Evolutionary conservation across 176 grass and related monocot species (phyloP).

Genomic region (Rhynchospora tenuis): DNA sequence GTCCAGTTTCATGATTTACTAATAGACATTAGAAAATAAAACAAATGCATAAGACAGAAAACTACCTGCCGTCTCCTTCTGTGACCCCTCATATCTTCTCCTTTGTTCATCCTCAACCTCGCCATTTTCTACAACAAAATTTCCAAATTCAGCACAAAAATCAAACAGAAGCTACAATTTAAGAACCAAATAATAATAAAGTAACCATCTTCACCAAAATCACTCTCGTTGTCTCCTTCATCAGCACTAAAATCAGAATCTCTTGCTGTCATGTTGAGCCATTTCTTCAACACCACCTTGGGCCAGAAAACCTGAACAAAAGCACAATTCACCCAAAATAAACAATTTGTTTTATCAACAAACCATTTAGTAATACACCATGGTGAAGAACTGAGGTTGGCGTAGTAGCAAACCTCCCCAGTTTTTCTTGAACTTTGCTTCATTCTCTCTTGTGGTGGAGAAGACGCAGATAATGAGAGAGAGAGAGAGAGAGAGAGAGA

Average conservation of each 20-base stretch:
- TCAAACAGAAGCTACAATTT: background rate
- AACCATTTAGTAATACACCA: slow-evolving; percentile 5
- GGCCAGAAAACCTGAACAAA: slow-evolving; percentile 61
- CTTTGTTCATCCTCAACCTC: slow-evolving; percentile 18
- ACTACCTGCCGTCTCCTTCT: slow-evolving; percentile 23
- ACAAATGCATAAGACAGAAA: background rate
- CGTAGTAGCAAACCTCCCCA: slow-evolving; percentile 36
- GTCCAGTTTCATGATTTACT: background rate
- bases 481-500: background rate
- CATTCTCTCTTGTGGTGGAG: slow-evolving; percentile 20
- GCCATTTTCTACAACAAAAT: slow-evolving; percentile 35
- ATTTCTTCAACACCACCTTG: slow-evolving; percentile 82
- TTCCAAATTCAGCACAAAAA: background rate
- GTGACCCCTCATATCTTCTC: background rate
- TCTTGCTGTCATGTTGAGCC: slow-evolving; percentile 66
- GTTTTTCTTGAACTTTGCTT: slow-evolving; percentile 41
- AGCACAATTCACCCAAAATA: background rate
- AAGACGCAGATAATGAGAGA: background rate
- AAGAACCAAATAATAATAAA: background rate
- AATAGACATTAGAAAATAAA: background rate
- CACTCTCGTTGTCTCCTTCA: slow-evolving; percentile 41
- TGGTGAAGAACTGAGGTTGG: background rate
- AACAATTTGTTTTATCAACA: background rate
- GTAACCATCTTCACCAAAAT: slow-evolving; percentile 31
- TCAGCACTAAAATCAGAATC: slow-evolving; percentile 62